Evolutionary conservation across 176 grass and related monocot genomes (phyloP).

Genomic region (Urochloa ruziziensis): DNA sequence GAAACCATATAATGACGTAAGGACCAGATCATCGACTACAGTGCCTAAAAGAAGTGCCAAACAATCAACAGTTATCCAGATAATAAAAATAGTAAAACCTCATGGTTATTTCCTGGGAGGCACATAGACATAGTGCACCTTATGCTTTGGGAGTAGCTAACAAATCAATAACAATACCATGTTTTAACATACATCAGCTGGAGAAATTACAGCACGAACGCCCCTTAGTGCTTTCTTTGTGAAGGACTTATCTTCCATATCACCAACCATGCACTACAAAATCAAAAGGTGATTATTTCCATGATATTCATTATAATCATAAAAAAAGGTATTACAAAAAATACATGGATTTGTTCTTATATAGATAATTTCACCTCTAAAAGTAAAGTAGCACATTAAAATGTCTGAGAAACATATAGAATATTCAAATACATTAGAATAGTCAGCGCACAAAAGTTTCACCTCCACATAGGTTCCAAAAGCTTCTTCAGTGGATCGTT

Average conservation of each 20-base stretch:
- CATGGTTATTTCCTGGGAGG: not conserved
- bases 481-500: constrained; percentile 70
- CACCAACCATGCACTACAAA: constrained; percentile 69
- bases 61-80: not conserved
- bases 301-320: not conserved
- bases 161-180: not conserved
- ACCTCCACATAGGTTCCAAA: constrained; percentile 97
- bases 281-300: not conserved
- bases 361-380: not conserved
- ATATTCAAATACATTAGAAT: constrained; percentile 14
- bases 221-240: constrained; percentile 67
- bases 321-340: not conserved
- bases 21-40: too few species aligned
- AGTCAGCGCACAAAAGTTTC: not conserved
- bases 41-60: not conserved
- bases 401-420: not conserved
- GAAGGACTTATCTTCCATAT: constrained; percentile 68
- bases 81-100: not conserved
- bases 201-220: constrained; percentile 73
- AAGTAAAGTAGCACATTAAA: not conserved
- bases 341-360: not conserved
- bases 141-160: not conserved
- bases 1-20: too few species aligned
- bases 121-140: not conserved
- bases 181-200: constrained; percentile 58